Conservation (phyloP, 495 filamentous ascomycete species). For the Annulohypoxylon moriforme region DNA sequence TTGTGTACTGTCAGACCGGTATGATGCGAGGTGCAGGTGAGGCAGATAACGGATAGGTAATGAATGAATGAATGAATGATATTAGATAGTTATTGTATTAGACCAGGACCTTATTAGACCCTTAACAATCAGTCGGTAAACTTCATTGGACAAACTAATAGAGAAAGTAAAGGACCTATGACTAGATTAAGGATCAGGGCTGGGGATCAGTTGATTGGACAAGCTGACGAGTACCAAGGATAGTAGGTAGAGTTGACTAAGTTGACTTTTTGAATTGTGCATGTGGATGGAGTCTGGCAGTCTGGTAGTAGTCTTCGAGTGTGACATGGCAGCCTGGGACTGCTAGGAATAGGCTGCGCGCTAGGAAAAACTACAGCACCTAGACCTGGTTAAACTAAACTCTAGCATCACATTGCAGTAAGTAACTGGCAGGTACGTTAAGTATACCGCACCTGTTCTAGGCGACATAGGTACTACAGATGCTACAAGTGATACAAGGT, state of each 20-base stretch:
- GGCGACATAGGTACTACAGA: conserved; percentile 2
- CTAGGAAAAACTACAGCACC: not conserved
- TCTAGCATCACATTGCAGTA: conserved; percentile 30
- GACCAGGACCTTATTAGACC: not conserved
- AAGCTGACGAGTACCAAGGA: not conserved
- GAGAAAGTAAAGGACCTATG: conserved; percentile 25
- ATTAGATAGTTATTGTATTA: not conserved
- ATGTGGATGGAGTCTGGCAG: conserved; percentile 20
- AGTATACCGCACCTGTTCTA: no score
- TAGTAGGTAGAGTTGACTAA: conserved; percentile 20
- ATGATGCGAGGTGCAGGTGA: no score
- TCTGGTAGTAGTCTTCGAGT: not conserved
- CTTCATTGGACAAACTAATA: conserved; percentile 3
- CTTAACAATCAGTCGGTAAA: not conserved
- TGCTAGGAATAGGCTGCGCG: not conserved
- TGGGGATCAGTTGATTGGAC: conserved; percentile 38
- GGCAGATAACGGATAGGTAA: conserved; percentile 7
- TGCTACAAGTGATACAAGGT: not conserved
- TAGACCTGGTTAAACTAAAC: not conserved
- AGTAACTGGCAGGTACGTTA: no score
- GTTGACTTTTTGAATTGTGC: conserved; percentile 6
- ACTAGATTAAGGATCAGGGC: conserved; percentile 27
- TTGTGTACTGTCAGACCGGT: conserved; percentile 21
- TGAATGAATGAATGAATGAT: not conserved
- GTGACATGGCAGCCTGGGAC: conserved; percentile 4